Evolutionary conservation across 2,329 filamentous ascomycete species (phyloP), one percentile per base, ranked within the genome.

Genomic region (Didymella sp.): DNA sequence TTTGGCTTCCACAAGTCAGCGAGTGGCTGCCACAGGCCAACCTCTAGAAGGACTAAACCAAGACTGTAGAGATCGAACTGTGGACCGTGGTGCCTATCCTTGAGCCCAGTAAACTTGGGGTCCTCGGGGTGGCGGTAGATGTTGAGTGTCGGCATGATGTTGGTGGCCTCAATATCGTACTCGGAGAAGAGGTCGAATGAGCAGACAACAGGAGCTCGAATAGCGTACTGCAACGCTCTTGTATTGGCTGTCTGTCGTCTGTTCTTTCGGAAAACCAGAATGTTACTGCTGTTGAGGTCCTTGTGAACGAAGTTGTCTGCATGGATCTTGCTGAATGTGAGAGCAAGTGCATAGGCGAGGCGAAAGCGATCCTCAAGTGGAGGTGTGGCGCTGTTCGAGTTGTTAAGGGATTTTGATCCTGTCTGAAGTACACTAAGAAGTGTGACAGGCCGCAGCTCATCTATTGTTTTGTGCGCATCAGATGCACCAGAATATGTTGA

Each of bases 321-420:
- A 69, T 93, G 90, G 73, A 93, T 80, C 62, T 89, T 87, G 67
- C 90, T 90, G 30, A 93, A 82, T 3, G 89, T 89, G 61, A 87
- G 88, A 28, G 85, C 85, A 3, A 93, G 80, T 62, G 91, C 90
- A 50, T 89, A 83, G 3, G 90, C 90, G 47, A 94, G 80, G 13
- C 87, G 84, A 68, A 92, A 93, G 66, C 91, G 90, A 56, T 88
- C 87, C 75, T 94, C 90, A 0, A 93, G 79, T 31, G 85, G 84
- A 19, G 75, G 75, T 1, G 79, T 78, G 4, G 72, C 70, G 41
- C 76, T 78, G 48, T 73, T 73, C 13, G 74, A 73, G 45, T 76
- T 74, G 61, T 79, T 76, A 15, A 76, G 58, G 25, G 78, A 78
- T 50, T 77, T 81, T 22, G 76, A 77, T 9, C 79, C 74, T 25